Base-by-base conservation (phyloP, 2,329 filamentous ascomycete species). In the Elsinoe perseae region DNA sequence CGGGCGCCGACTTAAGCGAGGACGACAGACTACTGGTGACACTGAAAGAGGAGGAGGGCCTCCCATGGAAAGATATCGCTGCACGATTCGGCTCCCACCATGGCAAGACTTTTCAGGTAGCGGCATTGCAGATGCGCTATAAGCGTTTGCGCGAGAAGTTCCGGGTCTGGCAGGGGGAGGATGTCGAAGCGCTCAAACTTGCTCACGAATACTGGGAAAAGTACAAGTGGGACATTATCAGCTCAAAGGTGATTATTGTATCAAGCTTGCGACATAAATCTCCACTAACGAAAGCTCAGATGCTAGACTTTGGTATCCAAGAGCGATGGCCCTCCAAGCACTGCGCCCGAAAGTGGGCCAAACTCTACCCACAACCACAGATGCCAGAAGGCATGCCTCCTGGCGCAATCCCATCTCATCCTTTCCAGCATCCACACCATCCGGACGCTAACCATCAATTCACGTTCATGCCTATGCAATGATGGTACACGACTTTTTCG, bases 61-160 rank as follows among this genome's bases (percentile, higher is more conserved):
- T 79, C 56, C 73, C 77, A 0, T 80, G 77, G 77, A 80, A 80
- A 63, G 77, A 79, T 57, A 79, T 80, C 58, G 75, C 75, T 7
- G 68, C 70, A 5, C 73, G 74, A 20, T 79, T 79, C 64, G 70
- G 75, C 56, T 70, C 69, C 10, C 75, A 78, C 27, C 67, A 74
- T 25, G 75, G 75, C 56, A 75, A 77, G 62, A 69, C 66, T 3
- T 74, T 76, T 59, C 74, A 78, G 59, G 75, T 79, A 50, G 75
- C 77, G 3, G 75, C 77, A 6, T 66, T 80, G 28, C 77, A 80
- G 62, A 80, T 80, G 77, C 75, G 76, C 18, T 72, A 77, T 61
- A 79, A 78, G 64, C 70, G 77, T 34, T 66, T 80, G 34, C 68
- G 75, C 16, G 76, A 79, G 62, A 71, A 75, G 46, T 72, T 77